These are phyloP conservation scores for Alternaria sp. DNA, from an alignment of 2,329 filamentous ascomycete genomes.

Conservation along the genomic window DNA sequence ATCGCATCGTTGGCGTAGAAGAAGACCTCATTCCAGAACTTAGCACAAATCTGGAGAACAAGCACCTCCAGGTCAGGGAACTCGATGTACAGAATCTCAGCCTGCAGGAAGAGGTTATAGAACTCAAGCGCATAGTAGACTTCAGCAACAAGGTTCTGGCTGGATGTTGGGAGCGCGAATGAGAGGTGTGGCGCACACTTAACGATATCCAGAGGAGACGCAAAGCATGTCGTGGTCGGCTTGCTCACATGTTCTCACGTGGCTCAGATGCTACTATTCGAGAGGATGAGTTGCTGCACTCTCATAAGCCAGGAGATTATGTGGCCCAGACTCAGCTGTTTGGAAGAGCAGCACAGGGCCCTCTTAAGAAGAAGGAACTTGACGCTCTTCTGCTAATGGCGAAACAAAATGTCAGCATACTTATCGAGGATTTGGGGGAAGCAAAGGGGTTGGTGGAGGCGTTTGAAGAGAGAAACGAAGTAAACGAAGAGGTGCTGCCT, in stretches of 20 bases:
- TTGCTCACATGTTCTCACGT: conserved; percentile 3
- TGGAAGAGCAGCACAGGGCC: background rate
- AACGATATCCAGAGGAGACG: conserved; percentile 12
- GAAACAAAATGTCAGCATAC: conserved; percentile 27
- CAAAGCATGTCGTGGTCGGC: background rate
- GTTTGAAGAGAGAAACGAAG: conserved; percentile 2
- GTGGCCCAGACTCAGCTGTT: background rate
- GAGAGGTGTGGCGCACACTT: conserved; percentile 23
- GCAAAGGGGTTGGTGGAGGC: conserved; percentile 21
- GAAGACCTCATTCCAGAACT: conserved; percentile 24
- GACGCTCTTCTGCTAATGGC: conserved; percentile 21
- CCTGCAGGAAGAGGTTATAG: conserved; percentile 1
- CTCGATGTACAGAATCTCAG: conserved; percentile 1
- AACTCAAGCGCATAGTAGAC: conserved; percentile 17
- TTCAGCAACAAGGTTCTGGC: conserved; percentile 16
- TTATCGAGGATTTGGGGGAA: conserved; percentile 32
- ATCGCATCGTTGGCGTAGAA: conserved; percentile 23
- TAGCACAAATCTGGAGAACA: conserved; percentile 13
- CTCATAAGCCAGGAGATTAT: background rate
- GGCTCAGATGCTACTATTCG: background rate
- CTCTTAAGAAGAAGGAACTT: conserved; percentile 20
- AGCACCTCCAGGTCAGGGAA: conserved; percentile 5
- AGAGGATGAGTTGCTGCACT: background rate
- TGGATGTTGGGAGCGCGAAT: conserved; percentile 29
- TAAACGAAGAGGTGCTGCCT: background rate